Percentiles rank a stretch among this genome's conserved stretches.
Conservation (phyloP, 164 flowering plant genomes). For the Umbilicus rupestris region DNA sequence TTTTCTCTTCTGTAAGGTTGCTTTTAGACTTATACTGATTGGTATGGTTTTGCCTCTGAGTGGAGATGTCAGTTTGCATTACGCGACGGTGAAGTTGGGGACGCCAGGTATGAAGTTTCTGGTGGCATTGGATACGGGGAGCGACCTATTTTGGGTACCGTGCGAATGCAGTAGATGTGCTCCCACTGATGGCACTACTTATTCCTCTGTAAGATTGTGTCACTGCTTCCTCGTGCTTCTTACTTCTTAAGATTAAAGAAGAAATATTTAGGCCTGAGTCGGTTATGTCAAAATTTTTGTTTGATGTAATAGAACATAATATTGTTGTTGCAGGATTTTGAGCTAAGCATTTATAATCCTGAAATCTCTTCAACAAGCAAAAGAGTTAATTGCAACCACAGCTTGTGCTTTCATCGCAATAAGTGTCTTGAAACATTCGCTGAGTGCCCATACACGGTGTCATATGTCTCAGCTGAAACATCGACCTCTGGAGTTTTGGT, state of each 20-base stretch:
- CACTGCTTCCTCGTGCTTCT: background rate
- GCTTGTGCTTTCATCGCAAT: constrained; percentile 28
- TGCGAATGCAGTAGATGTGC: constrained; percentile 53
- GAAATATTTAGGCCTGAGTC: background rate
- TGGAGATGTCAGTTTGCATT: constrained; percentile 36
- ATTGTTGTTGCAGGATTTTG: constrained; percentile 32
- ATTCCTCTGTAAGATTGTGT: constrained; percentile 32
- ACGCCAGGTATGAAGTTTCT: constrained; percentile 49
- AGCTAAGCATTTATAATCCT: constrained; percentile 40
- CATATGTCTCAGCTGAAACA: constrained; percentile 55
- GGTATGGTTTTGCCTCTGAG: constrained; percentile 2
- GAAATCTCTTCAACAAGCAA: constrained; percentile 38
- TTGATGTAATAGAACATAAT: background rate
- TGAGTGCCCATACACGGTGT: constrained; percentile 42
- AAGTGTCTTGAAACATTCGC: constrained; percentile 26
- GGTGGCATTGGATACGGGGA: constrained; percentile 68
- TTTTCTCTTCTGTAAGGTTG: background rate
- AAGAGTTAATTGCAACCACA: constrained; percentile 38
- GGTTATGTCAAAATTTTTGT: background rate
- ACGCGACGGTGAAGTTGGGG: constrained; percentile 46
- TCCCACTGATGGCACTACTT: constrained; percentile 25
- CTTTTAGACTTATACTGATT: background rate
- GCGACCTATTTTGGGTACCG: constrained; percentile 64
- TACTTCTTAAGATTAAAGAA: background rate
- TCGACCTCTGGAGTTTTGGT: constrained; percentile 53